Base-by-base conservation (phyloP, 805 yeast species). In the Jamesozyma piceae region DNA sequence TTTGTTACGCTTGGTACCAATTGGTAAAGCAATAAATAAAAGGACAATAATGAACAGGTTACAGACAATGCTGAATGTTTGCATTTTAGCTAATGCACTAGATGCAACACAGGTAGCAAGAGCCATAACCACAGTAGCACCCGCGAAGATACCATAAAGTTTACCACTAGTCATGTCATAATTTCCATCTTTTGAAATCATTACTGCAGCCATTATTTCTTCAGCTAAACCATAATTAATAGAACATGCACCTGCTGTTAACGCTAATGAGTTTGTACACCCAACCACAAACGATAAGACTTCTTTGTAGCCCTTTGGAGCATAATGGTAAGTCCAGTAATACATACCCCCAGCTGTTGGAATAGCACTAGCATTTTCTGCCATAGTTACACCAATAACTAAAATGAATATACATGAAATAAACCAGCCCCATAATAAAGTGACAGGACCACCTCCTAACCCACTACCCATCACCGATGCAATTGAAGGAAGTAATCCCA, bases 331-430 rank as follows among this genome's bases (percentile, higher is more conserved):
- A 1, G 84, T 75, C 79, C 82, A 78, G 59, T 74, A 77, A 55
- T 79, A 82, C 32, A 82, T 64, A 8, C 89, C 89, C 43, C 89
- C 89, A 18, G 82, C 74, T 1, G 89, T 81, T 24, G 90, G 89
- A 49, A 78, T 73, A 1, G 87, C 74, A 30, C 80, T 72, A 1
- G 82, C 84, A 47, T 80, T 59, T 52, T 80, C 82, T 5, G 83
- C 68, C 78, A 82, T 74, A n/a, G 81, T 68, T 6, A 73, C 48
- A 17, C 86, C 87, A 15, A 78, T 71, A 9, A 68, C 54, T 42
- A 79, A 54, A 43, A 81, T 77, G 51, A 78, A 75, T 10, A 67
- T 44, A 6, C 51, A 51, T 28, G 84, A 71, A 15, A 77, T 53
- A 37, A 78, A 60, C 89, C 90, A 82, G 37, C 85, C 82, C 89